A percentile compares a stretch with the other conserved stretches of the same genome.
Conservation (phyloP, 805 yeast species). For the Scheffersomyces ergatensis region DNA sequence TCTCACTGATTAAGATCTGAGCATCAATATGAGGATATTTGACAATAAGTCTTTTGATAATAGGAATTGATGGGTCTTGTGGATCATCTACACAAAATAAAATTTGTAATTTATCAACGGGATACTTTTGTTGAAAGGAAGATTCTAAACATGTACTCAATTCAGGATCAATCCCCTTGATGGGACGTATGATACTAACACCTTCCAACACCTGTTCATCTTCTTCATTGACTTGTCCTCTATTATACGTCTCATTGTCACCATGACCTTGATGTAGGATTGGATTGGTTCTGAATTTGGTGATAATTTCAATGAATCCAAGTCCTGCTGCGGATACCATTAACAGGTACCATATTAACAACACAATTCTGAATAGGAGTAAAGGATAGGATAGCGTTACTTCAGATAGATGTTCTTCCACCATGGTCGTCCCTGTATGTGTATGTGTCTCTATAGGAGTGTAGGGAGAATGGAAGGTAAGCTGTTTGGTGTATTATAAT, state of each 20-base stretch:
- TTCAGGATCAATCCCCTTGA: constrained; percentile 82
- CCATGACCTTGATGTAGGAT: constrained; percentile 1
- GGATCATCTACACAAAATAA: constrained; percentile 71
- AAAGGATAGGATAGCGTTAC: background rate
- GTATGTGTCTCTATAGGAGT: too few species aligned
- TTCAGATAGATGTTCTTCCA: too few species aligned
- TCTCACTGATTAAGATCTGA: constrained; percentile 44
- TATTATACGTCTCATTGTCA: background rate
- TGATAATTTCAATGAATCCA: constrained; percentile 39
- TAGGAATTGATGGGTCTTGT: constrained; percentile 61
- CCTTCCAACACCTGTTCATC: constrained; percentile 22
- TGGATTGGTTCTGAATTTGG: constrained; percentile 22
- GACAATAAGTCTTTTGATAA: constrained; percentile 47
- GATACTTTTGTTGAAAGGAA: constrained; percentile 68
- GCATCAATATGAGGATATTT: constrained; percentile 60
- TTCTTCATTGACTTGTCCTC: background rate
- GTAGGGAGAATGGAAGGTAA: too few species aligned
- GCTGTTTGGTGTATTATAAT: too few species aligned
- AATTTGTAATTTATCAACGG: constrained; percentile 57
- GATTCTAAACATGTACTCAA: constrained; percentile 65
- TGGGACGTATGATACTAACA: constrained; percentile 77
- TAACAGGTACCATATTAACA: constrained; percentile 37
- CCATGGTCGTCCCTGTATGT: too few species aligned
- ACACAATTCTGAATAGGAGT: constrained; percentile 1
- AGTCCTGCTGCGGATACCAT: constrained; percentile 33